Conservation (phyloP, 257 asterid species). For the Plantago major region DNA sequence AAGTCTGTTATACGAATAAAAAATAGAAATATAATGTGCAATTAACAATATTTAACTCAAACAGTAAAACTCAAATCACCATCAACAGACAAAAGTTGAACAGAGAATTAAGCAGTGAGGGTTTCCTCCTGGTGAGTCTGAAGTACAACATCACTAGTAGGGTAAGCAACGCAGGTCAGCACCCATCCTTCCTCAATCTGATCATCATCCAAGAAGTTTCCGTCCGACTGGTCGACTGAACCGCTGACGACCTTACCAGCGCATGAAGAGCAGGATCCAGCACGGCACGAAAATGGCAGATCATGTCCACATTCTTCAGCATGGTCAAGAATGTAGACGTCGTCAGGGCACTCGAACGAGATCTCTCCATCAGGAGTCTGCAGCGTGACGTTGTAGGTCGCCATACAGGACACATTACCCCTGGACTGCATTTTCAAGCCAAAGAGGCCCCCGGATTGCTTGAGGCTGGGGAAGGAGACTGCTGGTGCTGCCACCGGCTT, state of each 20-base stretch:
- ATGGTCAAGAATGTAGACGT: constrained; percentile 53
- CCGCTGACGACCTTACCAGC: constrained; percentile 60
- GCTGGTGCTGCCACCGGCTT: constrained; percentile 20
- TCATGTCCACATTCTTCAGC: constrained; percentile 71
- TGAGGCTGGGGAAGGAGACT: constrained; percentile 31
- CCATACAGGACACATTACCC: constrained; percentile 56
- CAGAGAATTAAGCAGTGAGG: constrained; percentile 22
- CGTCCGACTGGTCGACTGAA: constrained; percentile 65
- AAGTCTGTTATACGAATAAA: too few species aligned
- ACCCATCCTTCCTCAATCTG: constrained; percentile 55
- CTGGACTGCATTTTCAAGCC: constrained; percentile 25
- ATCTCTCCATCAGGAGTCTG: constrained; percentile 44
- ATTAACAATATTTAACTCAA: not conserved
- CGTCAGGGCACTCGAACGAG: constrained; percentile 39
- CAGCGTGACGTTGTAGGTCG: constrained; percentile 59
- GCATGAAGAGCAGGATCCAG: constrained; percentile 88
- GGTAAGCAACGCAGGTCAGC: constrained; percentile 69
- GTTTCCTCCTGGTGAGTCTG: constrained; percentile 83
- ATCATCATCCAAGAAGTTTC: constrained; percentile 66
- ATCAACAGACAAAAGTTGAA: not conserved
- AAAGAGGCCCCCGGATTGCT: constrained; percentile 26
- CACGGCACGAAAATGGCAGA: constrained; percentile 81
- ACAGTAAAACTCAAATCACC: not conserved
- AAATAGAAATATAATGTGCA: too few species aligned
- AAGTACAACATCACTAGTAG: constrained; percentile 45